Evolutionary conservation across 1,284 basidiomycete genomes (phyloP).

Genomic region (Puccinia novopanici): DNA sequence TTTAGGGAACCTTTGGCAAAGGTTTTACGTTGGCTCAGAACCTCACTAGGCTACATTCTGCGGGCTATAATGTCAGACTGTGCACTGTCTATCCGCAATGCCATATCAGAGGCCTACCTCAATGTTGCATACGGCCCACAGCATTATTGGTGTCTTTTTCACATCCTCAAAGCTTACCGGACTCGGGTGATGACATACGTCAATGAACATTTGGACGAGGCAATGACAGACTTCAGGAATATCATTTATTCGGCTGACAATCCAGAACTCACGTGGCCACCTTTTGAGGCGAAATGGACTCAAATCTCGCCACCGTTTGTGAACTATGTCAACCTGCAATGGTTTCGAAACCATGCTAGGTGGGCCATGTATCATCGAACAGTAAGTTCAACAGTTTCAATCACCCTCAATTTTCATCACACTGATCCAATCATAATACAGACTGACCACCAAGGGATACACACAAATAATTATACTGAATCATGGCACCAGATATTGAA

Average conservation of each 20-base stretch:
- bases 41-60: too few species aligned
- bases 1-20: background rate
- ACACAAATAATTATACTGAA: constrained; percentile 14
- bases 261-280: background rate
- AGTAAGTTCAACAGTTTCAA: too few species aligned
- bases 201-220: background rate
- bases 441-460: constrained; percentile 6
- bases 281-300: too few species aligned
- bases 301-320: too few species aligned
- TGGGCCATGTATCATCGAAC: too few species aligned
- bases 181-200: background rate
- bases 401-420: too few species aligned
- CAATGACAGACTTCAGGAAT: background rate
- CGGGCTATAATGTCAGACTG: too few species aligned
- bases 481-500: background rate
- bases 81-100: too few species aligned
- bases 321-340: too few species aligned
- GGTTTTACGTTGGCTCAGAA: background rate
- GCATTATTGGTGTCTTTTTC: constrained; percentile 16
- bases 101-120: background rate
- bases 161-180: background rate
- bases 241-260: background rate
- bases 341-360: too few species aligned
- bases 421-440: background rate
- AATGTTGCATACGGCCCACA: too few species aligned